Evolutionary conservation across 129 eudicot species (phyloP), one percentile per base, ranked within the genome.

Genomic region (Flaveria brownii): DNA sequence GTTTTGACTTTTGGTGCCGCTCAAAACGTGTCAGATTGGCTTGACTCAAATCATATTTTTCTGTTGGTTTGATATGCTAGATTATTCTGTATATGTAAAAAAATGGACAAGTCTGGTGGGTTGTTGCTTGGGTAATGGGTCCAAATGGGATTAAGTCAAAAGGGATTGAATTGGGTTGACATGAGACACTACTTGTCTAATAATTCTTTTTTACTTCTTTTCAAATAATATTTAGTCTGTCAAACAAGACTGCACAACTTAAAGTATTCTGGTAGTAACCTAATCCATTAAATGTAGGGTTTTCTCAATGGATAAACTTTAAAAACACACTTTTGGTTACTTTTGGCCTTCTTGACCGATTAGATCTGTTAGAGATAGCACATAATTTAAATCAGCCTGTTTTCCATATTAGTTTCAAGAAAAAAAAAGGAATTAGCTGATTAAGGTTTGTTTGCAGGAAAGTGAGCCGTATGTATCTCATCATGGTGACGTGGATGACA

Each of bases 401-500:
- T 11, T 61, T 25, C 10, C 28, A 23, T 25, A 26, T 10, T 61
- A 61, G 9, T 63, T 63, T 28, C 14, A 4, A 16, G 46, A 54
- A 67, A 67, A 33, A 23, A 18, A 68, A 71, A 43, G 14, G 15
- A 57, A 28, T 23, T 55, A 39, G 42, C 60, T 68, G 73, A 50
- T 26, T 52, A 17, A 12, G 20, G 25, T 47, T 45, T 70, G 20
- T 73, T 73, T 77, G 59, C 77, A 88, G 92, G 92, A 83, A 41
- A 66, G 81, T 5, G 82, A 75, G 25, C 46, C 77, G 15, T 72
- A 30, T 72, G 46, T 17, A 46, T 73, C 56, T 67, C 42, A 43
- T 39, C 83, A 84, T 49, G 78, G 63, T 36, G 87, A 86, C 16
- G 74, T 57, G 12, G 88, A 82, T 78, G 83, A 72, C 66, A 81